Conservation (phyloP, 2,329 filamentous ascomycete species). For the Pseudogymnoascus pannorum region DNA sequence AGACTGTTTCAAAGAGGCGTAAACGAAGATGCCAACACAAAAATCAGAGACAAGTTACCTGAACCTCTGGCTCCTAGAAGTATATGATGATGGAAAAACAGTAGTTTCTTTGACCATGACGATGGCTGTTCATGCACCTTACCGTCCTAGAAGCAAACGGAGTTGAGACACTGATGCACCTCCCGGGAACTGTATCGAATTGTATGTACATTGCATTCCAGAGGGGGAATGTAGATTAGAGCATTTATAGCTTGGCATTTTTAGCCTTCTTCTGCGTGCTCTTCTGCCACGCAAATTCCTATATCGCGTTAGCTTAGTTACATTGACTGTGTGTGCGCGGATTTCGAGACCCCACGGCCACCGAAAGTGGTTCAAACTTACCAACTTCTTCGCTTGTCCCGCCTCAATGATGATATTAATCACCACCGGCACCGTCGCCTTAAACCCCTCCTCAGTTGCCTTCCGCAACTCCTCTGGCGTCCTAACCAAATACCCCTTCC, state of each 20-base stretch:
- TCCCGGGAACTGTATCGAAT: background rate
- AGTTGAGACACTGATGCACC: background rate
- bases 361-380: slow-evolving; percentile 14
- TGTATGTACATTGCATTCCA: slow-evolving; percentile 5
- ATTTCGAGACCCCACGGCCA: background rate
- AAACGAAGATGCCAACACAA: slow-evolving; percentile 2
- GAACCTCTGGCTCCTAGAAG: background rate
- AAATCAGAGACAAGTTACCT: background rate
- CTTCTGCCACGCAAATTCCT: slow-evolving; percentile 29
- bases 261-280: slow-evolving; percentile 22
- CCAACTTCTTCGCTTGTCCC: slow-evolving; percentile 36
- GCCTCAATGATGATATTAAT: slow-evolving; percentile 50
- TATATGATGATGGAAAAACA: background rate
- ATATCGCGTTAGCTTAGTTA: slow-evolving; percentile 4
- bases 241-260: slow-evolving; percentile 14
- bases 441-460: slow-evolving; percentile 44
- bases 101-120: background rate
- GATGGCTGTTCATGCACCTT: slow-evolving; percentile 2
- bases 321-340: background rate
- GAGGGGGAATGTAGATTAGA: background rate
- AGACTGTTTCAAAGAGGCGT: background rate
- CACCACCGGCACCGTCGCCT: slow-evolving; percentile 39
- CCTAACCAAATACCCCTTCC: slow-evolving; percentile 43
- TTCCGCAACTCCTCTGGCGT: slow-evolving; percentile 43
- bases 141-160: background rate